Conservation (phyloP, 2,329 filamentous ascomycete genomes). For the Annulohypoxylon truncatum region DNA sequence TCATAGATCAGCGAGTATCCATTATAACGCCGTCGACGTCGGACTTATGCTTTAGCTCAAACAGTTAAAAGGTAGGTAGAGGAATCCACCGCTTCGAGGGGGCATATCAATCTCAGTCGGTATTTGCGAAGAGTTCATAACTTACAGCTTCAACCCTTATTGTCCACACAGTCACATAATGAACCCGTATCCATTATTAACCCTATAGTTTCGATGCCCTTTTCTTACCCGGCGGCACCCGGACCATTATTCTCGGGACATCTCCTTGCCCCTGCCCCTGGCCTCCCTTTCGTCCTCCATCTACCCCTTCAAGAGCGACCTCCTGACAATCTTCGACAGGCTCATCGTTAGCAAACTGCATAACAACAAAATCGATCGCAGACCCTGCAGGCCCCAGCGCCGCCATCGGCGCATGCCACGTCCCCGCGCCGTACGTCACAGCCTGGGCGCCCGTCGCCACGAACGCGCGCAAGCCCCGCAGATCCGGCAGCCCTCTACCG, state of each 20-base stretch:
- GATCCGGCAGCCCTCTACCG: slow-evolving; percentile 76
- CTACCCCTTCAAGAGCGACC: slow-evolving; percentile 56
- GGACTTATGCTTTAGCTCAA: not conserved
- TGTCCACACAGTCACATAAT: not conserved
- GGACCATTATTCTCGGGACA: slow-evolving; percentile 44
- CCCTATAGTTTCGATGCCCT: slow-evolving; percentile 32
- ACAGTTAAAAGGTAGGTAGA: not conserved
- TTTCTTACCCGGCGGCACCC: slow-evolving; percentile 14
- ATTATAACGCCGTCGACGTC: not conserved
- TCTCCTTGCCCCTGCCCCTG: slow-evolving; percentile 45
- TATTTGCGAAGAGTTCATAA: not conserved
- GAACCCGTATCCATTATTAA: not conserved
- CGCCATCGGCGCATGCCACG: slow-evolving; percentile 97
- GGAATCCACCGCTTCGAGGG: not conserved
- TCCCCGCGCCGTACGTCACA: slow-evolving; percentile 90
- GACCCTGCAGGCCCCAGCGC: slow-evolving; percentile 72
- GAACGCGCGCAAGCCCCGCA: slow-evolving; percentile 78
- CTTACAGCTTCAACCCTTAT: not conserved
- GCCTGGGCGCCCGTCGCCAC: slow-evolving; percentile 81
- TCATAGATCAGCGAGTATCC: not conserved
- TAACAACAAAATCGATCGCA: slow-evolving; percentile 86
- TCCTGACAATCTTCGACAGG: slow-evolving; percentile 89
- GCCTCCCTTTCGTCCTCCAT: slow-evolving; percentile 48
- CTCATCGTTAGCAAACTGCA: slow-evolving; percentile 89
- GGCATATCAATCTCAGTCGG: not conserved